Evolutionary conservation across 2,329 filamentous ascomycete genomes (phyloP).

Genomic region (Septoria linicola): DNA sequence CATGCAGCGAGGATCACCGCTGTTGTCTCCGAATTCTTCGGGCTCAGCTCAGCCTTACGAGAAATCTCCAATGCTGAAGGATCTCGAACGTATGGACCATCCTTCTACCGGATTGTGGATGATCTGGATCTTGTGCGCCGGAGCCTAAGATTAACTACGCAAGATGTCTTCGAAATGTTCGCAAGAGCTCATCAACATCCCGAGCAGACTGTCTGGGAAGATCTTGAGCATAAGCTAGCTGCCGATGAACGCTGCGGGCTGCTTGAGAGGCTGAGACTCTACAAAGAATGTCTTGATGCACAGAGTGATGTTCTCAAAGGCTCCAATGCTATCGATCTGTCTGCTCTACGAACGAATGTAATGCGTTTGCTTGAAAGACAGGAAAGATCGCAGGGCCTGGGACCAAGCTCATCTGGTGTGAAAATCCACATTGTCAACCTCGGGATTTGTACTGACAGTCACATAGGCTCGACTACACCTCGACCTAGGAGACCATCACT

Average conservation of each 20-base stretch:
- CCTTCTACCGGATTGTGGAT: slow-evolving; percentile 43
- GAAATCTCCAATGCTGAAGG: slow-evolving; percentile 48
- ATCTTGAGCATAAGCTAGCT: slow-evolving; percentile 49
- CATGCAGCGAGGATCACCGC: slow-evolving; percentile 54
- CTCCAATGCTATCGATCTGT: slow-evolving; percentile 5
- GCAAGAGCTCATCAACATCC: slow-evolving; percentile 41
- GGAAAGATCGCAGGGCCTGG: slow-evolving; percentile 10
- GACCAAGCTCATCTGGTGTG: slow-evolving; percentile 9
- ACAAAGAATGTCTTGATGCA: slow-evolving; percentile 51
- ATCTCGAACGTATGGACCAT: slow-evolving; percentile 41
- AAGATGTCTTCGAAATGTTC: slow-evolving; percentile 51
- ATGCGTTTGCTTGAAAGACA: slow-evolving; percentile 18
- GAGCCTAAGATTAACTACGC: slow-evolving; percentile 53
- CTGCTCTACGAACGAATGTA: slow-evolving; percentile 5
- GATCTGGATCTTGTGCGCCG: slow-evolving; percentile 52
- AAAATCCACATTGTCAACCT: not conserved
- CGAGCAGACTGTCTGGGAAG: slow-evolving; percentile 53
- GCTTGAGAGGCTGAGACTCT: slow-evolving; percentile 50
- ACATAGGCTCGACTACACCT: slow-evolving; percentile 22
- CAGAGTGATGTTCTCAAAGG: slow-evolving; percentile 27
- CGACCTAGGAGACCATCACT: slow-evolving; percentile 16
- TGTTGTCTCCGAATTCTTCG: slow-evolving; percentile 55
- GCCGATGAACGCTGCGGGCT: slow-evolving; percentile 49
- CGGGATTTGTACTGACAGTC: slow-evolving; percentile 1
- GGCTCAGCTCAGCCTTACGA: slow-evolving; percentile 53